These are phyloP conservation scores for Amylocystis lapponica DNA, from an alignment of 768 basidiomycete genomes.

Conservation along the genomic window DNA sequence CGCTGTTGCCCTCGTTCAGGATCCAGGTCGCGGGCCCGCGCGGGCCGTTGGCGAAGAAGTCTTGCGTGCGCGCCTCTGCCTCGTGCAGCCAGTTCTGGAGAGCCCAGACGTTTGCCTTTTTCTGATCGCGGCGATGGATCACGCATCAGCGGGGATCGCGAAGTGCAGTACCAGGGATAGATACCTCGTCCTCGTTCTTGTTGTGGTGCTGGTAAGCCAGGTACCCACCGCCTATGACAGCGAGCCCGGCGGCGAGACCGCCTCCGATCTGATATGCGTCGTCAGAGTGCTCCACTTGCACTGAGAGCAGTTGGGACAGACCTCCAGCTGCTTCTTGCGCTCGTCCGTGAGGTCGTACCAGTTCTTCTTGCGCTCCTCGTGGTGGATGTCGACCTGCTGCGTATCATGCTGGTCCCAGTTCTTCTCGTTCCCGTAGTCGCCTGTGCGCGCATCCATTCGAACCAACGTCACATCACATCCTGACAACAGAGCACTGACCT, in stretches of 20 bases:
- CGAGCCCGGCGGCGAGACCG: slow-evolving; percentile 52
- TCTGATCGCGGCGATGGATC: slow-evolving; percentile 28
- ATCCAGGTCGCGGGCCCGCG: slow-evolving; percentile 55
- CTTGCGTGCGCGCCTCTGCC: slow-evolving; percentile 46
- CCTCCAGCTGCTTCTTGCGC: slow-evolving; percentile 55
- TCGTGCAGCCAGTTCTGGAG: slow-evolving; percentile 49
- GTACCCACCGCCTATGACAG: slow-evolving; percentile 44
- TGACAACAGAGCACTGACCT: neutral
- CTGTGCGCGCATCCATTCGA: neutral
- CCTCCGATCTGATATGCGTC: slow-evolving; percentile 48
- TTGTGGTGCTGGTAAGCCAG: slow-evolving; percentile 50
- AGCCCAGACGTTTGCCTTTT: slow-evolving; percentile 46
- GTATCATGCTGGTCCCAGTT: slow-evolving; percentile 20
- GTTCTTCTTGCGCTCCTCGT: slow-evolving; percentile 45
- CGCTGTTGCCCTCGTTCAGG: slow-evolving; percentile 49
- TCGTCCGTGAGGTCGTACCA: slow-evolving; percentile 54
- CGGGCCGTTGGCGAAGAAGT: slow-evolving; percentile 40
- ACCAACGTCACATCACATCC: neutral
- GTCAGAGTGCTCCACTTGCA: neutral
- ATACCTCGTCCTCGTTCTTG: slow-evolving; percentile 54
- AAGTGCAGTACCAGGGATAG: neutral
- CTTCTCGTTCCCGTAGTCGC: slow-evolving; percentile 11
- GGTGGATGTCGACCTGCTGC: slow-evolving; percentile 27
- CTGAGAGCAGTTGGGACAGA: slow-evolving; percentile 16
- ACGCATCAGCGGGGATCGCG: neutral